These are phyloP conservation scores for Cyclospora cayetanensis DNA, from an alignment of 169 alveolate genomes.

Conservation along the genomic window DNA sequence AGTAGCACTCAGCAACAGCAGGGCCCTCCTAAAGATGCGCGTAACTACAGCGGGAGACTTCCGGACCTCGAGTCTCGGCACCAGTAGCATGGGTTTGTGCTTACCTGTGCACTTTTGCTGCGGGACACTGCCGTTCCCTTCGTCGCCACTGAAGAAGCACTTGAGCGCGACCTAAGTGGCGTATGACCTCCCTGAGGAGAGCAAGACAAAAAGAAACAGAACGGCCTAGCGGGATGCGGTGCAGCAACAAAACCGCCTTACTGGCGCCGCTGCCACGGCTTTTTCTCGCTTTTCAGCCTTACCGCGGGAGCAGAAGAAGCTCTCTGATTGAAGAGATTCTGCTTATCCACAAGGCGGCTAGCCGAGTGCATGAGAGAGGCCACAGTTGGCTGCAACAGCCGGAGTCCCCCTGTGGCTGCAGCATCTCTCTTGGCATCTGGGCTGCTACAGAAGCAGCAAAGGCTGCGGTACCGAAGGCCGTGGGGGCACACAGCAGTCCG, in stretches of 20 bases:
- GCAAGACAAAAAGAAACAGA: background rate
- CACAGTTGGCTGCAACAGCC: conserved; percentile 34
- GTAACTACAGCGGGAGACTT: background rate
- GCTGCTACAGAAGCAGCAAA: conserved; percentile 6
- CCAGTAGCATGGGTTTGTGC: background rate
- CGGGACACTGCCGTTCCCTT: background rate
- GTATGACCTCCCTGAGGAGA: background rate
- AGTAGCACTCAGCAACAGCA: background rate
- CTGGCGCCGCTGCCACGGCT: conserved; percentile 14
- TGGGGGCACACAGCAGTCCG: background rate
- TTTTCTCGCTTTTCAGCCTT: too few species aligned
- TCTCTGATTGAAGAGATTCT: background rate
- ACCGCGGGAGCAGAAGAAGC: background rate
- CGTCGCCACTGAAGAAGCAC: background rate
- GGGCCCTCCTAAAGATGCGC: background rate
- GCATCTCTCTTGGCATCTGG: background rate
- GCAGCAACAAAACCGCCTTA: background rate
- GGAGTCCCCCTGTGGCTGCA: background rate
- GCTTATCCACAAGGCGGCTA: background rate
- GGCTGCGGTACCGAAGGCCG: conserved; percentile 24
- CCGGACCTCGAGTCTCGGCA: background rate
- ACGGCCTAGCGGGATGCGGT: background rate
- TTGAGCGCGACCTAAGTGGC: background rate
- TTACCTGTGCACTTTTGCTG: conserved; percentile 19
- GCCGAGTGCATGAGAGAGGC: conserved; percentile 4